Conservation (phyloP, 2,329 filamentous ascomycete genomes). For the Cadophora sp. region DNA sequence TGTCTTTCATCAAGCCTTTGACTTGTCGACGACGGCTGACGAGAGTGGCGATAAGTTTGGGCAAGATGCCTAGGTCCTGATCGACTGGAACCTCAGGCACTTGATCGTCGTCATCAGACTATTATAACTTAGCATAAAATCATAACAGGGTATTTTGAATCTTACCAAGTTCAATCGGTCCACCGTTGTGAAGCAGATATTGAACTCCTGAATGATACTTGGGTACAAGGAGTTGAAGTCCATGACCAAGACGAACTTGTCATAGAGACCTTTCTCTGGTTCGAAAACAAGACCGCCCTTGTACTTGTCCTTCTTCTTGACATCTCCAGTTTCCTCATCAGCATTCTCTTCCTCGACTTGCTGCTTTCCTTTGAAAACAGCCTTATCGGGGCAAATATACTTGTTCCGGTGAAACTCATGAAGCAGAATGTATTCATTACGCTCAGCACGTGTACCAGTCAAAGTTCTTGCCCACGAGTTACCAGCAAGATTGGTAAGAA, state of each 20-base stretch:
- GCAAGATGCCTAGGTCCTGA: slow-evolving; percentile 84
- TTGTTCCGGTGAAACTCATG: slow-evolving; percentile 97
- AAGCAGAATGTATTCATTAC: slow-evolving; percentile 98
- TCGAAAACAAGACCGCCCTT: slow-evolving; percentile 99
- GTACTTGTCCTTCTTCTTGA: slow-evolving; percentile 99
- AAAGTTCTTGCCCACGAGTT: slow-evolving; percentile 98
- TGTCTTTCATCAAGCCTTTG: slow-evolving; percentile 97
- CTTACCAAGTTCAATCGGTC: slow-evolving; percentile 76
- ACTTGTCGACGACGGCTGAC: slow-evolving; percentile 90
- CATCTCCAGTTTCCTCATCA: slow-evolving; percentile 74
- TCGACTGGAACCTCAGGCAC: slow-evolving; percentile 86
- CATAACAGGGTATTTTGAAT: slow-evolving; percentile 22
- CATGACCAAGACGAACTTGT: slow-evolving; percentile 99
- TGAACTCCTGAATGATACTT: slow-evolving; percentile 99
- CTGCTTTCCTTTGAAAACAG: slow-evolving; percentile 76
- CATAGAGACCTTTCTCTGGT: slow-evolving; percentile 95
- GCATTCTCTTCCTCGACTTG: slow-evolving; percentile 74
- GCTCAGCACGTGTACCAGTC: slow-evolving; percentile 93
- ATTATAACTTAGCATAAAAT: slow-evolving; percentile 37
- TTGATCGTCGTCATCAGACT: slow-evolving; percentile 81
- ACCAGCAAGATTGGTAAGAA: slow-evolving; percentile 93
- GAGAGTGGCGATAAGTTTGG: slow-evolving; percentile 88
- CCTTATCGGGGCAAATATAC: slow-evolving; percentile 97
- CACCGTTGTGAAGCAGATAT: slow-evolving; percentile 99
- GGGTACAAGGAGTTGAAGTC: slow-evolving; percentile 99